Percentiles rank a stretch among this genome's conserved stretches.
Conservation (phyloP, 2,329 filamentous ascomycete species). For the Diplodia sapinea region DNA sequence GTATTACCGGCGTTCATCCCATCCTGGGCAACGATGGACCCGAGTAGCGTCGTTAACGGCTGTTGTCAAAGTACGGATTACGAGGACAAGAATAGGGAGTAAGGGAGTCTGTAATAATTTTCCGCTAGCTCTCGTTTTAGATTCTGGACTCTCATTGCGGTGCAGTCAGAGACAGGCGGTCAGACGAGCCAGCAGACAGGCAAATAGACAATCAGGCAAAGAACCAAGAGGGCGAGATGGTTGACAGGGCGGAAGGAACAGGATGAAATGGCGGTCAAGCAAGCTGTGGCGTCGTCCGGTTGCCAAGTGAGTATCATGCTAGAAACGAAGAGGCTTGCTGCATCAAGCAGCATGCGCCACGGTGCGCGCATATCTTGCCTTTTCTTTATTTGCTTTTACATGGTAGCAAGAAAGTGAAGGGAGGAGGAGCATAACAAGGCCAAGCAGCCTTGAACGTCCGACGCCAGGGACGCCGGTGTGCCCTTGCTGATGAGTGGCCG, state of each 20-base stretch:
- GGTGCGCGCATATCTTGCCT: background rate
- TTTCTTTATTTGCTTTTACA: background rate
- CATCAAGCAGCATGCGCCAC: background rate
- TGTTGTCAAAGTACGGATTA: background rate
- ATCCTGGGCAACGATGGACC: background rate
- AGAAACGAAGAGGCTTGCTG: background rate
- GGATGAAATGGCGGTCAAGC: conserved; percentile 11
- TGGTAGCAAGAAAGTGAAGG: background rate
- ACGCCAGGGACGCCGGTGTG: background rate
- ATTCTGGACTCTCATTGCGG: background rate
- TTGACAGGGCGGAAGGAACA: background rate
- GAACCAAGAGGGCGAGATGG: too few species aligned
- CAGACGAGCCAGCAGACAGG: background rate
- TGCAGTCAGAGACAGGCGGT: background rate
- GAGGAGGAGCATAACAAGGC: background rate
- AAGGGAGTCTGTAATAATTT: background rate
- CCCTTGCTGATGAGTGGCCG: background rate
- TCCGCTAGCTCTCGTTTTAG: background rate
- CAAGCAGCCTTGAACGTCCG: background rate
- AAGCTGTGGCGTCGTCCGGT: background rate
- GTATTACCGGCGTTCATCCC: background rate
- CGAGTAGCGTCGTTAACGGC: background rate
- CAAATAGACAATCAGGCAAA: background rate
- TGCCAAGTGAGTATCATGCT: background rate
- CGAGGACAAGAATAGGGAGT: background rate